Percentiles rank a stretch among this genome's conserved stretches.
Evolutionary conservation across 352 stramenopile genomes (phyloP).

Genomic region (Aphanomyces cochlioides): DNA sequence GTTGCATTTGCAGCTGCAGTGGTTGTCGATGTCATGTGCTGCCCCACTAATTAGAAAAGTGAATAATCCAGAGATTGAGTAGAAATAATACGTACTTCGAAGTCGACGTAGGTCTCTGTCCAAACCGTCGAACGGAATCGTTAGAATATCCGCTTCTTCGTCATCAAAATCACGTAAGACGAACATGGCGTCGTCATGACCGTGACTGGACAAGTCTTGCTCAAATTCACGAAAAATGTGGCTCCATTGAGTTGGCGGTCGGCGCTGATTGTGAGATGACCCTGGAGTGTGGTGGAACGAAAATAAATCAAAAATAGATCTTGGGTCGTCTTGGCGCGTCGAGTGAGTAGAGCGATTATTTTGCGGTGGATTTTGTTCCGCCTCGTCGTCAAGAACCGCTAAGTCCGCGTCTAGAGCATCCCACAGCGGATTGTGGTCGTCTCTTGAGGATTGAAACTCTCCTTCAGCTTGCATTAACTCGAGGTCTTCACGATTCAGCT

Average conservation of each 20-base stretch:
- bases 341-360: neutral
- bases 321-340: slow-evolving; percentile 16
- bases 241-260: slow-evolving; percentile 8
- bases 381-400: slow-evolving; percentile 69
- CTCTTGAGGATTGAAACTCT: neutral
- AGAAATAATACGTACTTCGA: slow-evolving; percentile 9
- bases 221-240: slow-evolving; percentile 29
- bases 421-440: slow-evolving; percentile 51
- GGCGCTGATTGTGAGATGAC: neutral
- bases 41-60: slow-evolving; percentile 13
- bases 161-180: slow-evolving; percentile 26
- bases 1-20: neutral
- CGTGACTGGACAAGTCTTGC: slow-evolving; percentile 11
- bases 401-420: slow-evolving; percentile 67
- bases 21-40: neutral
- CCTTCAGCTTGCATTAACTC: slow-evolving; percentile 35
- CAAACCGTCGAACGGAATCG: slow-evolving; percentile 23
- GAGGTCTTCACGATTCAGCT: slow-evolving; percentile 34
- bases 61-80: neutral
- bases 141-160: slow-evolving; percentile 18
- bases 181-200: slow-evolving; percentile 13
- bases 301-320: slow-evolving; percentile 39
- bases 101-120: slow-evolving; percentile 19
- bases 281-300: slow-evolving; percentile 18
- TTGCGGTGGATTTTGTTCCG: slow-evolving; percentile 40